These are phyloP conservation scores for Solanum medicagineum DNA, from an alignment of 257 asterid genomes.

Conservation along the genomic window DNA sequence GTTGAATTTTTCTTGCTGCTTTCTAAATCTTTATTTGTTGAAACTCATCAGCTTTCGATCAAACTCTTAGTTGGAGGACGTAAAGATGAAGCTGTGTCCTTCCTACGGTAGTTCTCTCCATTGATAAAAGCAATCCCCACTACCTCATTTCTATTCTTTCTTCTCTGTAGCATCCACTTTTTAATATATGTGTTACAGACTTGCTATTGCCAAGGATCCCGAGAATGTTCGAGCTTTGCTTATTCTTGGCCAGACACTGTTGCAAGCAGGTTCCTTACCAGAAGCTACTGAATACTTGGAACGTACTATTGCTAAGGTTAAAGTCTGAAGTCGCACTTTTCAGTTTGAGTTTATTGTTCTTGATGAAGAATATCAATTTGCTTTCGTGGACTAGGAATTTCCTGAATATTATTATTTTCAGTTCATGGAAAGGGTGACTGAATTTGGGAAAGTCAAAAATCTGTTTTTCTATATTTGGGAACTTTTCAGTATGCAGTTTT, in stretches of 20 bases:
- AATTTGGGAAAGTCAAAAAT: background rate
- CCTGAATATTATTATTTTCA: background rate
- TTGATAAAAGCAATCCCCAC: background rate
- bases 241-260: conserved; percentile 56
- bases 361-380: background rate
- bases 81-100: conserved; percentile 2
- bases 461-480: background rate
- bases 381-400: background rate
- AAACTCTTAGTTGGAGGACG: background rate
- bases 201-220: conserved; percentile 84
- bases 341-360: background rate
- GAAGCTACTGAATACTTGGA: conserved; percentile 66
- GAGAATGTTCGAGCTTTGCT: conserved; percentile 62
- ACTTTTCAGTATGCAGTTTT: background rate
- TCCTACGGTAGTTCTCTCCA: background rate
- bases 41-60: background rate
- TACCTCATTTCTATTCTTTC: background rate
- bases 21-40: background rate
- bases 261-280: conserved; percentile 33
- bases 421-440: background rate
- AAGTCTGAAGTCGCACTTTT: background rate
- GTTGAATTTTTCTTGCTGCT: background rate
- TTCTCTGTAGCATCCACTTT: background rate
- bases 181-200: conserved; percentile 40
- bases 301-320: conserved; percentile 59